Evolutionary conservation across 495 filamentous ascomycete species (phyloP).

Genomic region (Cryomyces minteri): DNA sequence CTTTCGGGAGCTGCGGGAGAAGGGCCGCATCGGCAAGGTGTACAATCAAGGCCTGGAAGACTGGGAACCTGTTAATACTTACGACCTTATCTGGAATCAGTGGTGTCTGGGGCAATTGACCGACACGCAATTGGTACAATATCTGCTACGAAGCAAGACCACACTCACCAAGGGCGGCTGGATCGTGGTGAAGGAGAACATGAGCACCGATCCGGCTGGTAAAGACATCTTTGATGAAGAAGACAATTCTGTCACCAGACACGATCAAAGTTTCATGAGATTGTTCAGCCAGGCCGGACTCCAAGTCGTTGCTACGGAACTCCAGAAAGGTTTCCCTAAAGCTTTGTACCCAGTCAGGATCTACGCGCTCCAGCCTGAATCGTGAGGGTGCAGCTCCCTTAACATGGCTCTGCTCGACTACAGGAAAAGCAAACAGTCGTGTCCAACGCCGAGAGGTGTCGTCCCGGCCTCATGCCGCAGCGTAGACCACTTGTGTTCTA

Average conservation of each 20-base stretch:
- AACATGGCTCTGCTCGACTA: no score
- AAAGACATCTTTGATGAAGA: constrained; percentile 55
- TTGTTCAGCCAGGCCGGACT: constrained; percentile 56
- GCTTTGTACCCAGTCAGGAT: constrained; percentile 19
- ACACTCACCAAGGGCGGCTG: constrained; percentile 33
- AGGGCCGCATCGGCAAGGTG: constrained; percentile 33
- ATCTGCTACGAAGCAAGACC: constrained; percentile 39
- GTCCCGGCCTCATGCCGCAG: no score
- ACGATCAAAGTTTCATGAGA: constrained; percentile 46
- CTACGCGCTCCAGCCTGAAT: constrained; percentile 16
- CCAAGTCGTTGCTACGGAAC: constrained; percentile 44
- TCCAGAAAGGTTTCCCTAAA: constrained; percentile 41
- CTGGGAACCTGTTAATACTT: constrained; percentile 41
- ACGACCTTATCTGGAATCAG: constrained; percentile 57
- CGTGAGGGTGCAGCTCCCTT: neutral
- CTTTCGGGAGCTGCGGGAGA: constrained; percentile 4
- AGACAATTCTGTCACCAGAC: constrained; percentile 66
- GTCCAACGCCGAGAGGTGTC: no score
- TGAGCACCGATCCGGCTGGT: constrained; percentile 35
- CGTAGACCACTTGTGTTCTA: no score
- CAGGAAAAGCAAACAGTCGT: no score
- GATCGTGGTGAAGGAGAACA: constrained; percentile 80
- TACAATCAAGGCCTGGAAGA: constrained; percentile 58
- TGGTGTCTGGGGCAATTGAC: constrained; percentile 88
- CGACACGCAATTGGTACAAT: constrained; percentile 55